Evolutionary conservation across 2,329 filamentous ascomycete species (phyloP).

Genomic region (Madurella fahalii): DNA sequence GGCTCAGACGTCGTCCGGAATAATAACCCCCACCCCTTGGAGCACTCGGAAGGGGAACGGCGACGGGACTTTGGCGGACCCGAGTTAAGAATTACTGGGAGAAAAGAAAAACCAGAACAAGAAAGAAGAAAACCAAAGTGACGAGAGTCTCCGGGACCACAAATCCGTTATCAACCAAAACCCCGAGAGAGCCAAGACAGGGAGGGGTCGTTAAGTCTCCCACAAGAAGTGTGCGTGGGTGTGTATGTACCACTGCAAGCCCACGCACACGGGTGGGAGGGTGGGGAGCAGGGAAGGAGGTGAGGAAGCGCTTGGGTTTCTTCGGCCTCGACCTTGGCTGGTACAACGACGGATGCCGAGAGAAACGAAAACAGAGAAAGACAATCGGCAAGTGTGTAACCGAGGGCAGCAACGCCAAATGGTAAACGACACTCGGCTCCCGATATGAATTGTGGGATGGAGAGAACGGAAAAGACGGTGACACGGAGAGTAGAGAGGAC

Average conservation of each 20-base stretch:
- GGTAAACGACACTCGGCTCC: neutral
- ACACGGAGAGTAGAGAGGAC: conserved; percentile 18
- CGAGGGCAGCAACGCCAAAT: neutral
- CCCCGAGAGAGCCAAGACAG: conserved; percentile 11
- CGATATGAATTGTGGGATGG: conserved; percentile 10
- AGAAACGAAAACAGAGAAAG: neutral
- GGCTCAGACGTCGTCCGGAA: conserved; percentile 6
- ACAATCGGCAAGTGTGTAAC: neutral
- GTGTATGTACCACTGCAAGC: conserved; percentile 10
- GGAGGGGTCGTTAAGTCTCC: conserved; percentile 1
- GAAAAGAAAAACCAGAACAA: conserved; percentile 6
- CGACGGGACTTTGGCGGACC: neutral
- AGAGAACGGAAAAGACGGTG: conserved; percentile 11
- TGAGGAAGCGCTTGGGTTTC: neutral
- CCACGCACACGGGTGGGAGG: conserved; percentile 10
- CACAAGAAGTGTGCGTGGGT: conserved; percentile 3
- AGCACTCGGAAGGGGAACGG: neutral
- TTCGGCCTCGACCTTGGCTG: neutral
- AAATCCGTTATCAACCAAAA: conserved; percentile 16
- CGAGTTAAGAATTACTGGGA: neutral
- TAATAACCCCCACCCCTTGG: neutral
- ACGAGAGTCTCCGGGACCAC: conserved; percentile 22
- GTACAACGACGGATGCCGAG: neutral
- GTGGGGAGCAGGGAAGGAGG: conserved; percentile 3
- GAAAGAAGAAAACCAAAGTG: conserved; percentile 7